These are phyloP conservation scores for Kwoniella newhampshirensis DNA, from an alignment of 768 basidiomycete genomes.

Conservation along the genomic window DNA sequence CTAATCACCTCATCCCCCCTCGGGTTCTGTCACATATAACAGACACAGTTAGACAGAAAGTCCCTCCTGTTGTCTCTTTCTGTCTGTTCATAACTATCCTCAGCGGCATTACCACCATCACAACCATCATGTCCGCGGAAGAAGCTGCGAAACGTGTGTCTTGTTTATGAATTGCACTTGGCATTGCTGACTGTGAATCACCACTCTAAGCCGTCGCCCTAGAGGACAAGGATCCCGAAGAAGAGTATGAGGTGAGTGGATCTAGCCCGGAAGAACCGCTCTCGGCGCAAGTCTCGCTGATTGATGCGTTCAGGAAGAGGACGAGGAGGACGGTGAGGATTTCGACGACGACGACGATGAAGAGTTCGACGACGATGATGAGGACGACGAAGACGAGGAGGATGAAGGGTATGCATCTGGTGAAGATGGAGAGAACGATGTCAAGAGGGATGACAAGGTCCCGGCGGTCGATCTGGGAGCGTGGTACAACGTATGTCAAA, in stretches of 20 bases:
- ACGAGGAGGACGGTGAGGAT: neutral
- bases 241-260: slow-evolving; percentile 5
- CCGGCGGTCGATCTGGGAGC: slow-evolving; percentile 16
- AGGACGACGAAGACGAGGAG: slow-evolving; percentile 14
- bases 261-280: neutral
- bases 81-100: too few species aligned
- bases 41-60: too few species aligned
- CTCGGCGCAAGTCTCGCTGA: neutral
- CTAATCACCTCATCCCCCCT: neutral
- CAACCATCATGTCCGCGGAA: slow-evolving; percentile 14
- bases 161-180: neutral
- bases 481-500: slow-evolving; percentile 23
- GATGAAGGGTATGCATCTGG: slow-evolving; percentile 8
- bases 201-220: slow-evolving; percentile 7
- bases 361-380: slow-evolving; percentile 15
- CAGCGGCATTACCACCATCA: neutral
- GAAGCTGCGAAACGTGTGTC: slow-evolving; percentile 22
- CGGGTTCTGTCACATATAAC: too few species aligned
- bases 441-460: slow-evolving; percentile 9
- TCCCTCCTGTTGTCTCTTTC: too few species aligned
- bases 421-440: slow-evolving; percentile 4
- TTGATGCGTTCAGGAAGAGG: neutral
- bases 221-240: slow-evolving; percentile 10
- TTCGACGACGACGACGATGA: neutral
- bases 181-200: too few species aligned